phyloP scores from a whole-genome alignment of 2,329 filamentous ascomycete species.

The Cladophialophora bantiana region DNA sequence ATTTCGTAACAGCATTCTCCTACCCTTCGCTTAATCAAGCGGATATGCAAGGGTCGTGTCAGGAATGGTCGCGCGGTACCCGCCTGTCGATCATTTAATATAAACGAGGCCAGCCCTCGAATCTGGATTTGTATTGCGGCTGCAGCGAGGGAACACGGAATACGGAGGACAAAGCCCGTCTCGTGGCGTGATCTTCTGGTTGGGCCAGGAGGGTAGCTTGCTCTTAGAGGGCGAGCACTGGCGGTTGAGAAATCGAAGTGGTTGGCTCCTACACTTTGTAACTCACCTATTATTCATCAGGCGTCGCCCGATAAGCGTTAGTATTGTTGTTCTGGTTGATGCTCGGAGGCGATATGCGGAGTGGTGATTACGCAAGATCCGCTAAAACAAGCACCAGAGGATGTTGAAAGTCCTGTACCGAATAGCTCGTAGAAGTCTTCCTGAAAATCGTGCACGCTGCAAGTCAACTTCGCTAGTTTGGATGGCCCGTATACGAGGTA shows the following conservation, averaged over 20 bases:
- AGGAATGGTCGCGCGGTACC: slow-evolving; percentile 3
- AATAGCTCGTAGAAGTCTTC: not conserved
- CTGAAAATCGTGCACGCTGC: not conserved
- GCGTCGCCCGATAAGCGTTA: slow-evolving; percentile 5
- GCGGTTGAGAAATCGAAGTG: not conserved
- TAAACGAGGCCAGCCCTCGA: not conserved
- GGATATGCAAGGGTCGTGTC: slow-evolving; percentile 19
- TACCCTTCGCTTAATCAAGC: slow-evolving; percentile 10
- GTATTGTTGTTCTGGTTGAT: not conserved
- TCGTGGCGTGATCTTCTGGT: slow-evolving; percentile 12
- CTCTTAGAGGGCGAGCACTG: not conserved
- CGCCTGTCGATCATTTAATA: slow-evolving; percentile 19
- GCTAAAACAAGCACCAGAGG: not conserved
- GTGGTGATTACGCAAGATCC: slow-evolving; percentile 20
- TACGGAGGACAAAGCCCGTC: too few species aligned
- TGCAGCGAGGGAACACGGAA: not conserved
- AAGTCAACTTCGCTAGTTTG: not conserved
- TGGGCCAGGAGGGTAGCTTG: not conserved
- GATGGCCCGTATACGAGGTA: not conserved
- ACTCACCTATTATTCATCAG: slow-evolving; percentile 21
- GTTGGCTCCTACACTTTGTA: not conserved
- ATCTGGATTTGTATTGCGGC: not conserved
- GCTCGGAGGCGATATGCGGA: not conserved
- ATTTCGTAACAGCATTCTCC: slow-evolving; percentile 10
- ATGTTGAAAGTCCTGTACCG: not conserved